Conservation (phyloP, 2,329 filamentous ascomycete genomes). For the Colletotrichum plurivorum region DNA sequence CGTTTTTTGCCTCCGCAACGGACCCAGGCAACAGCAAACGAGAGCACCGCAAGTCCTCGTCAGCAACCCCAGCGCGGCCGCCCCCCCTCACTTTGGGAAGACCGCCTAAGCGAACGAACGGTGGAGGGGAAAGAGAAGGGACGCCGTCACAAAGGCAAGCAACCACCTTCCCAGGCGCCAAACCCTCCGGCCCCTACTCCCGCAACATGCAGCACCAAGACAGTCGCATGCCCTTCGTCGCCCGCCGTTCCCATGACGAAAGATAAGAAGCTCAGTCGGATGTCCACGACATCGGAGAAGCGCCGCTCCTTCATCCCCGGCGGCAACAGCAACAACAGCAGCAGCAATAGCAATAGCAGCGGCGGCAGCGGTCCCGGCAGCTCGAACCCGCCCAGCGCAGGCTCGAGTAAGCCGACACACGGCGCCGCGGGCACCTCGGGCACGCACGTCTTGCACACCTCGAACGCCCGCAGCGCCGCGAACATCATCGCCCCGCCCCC, state of each 20-base stretch:
- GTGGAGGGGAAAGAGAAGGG: not conserved
- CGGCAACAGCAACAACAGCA: slow-evolving; percentile 40
- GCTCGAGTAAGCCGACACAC: not conserved
- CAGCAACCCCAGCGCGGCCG: too few species aligned
- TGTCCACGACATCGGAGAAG: slow-evolving; percentile 54
- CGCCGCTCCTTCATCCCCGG: slow-evolving; percentile 52
- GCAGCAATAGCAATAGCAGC: slow-evolving; percentile 45
- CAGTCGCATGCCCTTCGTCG: slow-evolving; percentile 16
- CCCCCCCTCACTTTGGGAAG: not conserved
- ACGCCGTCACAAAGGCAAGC: not conserved
- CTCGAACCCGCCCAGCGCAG: not conserved
- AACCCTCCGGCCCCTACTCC: not conserved
- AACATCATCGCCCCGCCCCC: slow-evolving; percentile 57
- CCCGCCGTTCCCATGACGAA: slow-evolving; percentile 41
- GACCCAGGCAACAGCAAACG: not conserved
- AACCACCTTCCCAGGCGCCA: too few species aligned
- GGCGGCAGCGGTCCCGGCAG: slow-evolving; percentile 42
- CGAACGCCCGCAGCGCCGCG: slow-evolving; percentile 47
- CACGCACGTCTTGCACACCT: slow-evolving; percentile 48
- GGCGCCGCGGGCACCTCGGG: slow-evolving; percentile 7
- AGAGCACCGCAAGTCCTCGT: too few species aligned
- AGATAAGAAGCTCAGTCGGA: slow-evolving; percentile 41
- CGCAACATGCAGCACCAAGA: slow-evolving; percentile 38
- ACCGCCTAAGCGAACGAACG: not conserved
- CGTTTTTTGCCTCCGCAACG: slow-evolving; percentile 7